Evolutionary conservation across 495 filamentous ascomycete species (phyloP), one percentile per base, ranked within the genome.

Genomic region (Glarea lozoyensis): DNA sequence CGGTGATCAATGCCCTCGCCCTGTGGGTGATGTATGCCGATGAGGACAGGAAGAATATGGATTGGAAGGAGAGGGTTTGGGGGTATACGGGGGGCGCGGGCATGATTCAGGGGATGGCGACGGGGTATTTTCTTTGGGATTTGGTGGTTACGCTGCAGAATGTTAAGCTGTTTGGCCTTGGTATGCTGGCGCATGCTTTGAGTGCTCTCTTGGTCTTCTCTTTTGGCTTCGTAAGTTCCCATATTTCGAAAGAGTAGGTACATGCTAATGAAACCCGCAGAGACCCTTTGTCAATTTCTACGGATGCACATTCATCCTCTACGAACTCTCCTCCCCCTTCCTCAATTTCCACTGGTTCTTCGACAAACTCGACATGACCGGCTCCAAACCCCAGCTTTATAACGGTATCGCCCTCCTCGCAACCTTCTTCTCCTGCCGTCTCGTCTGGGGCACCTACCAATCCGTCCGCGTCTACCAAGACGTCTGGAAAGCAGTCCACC

Each of bases 261-360:
- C 21, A 29, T 44, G 37, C 42, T 41, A 35, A 46, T 20, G 11
- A 10, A 27, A 19, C 9, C 23, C 30, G 52, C 58, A 96, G 89
- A 72, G 87, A 48, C 92, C 92, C 0, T 94, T 94, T 58, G 67
- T 95, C 50, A 95, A 95, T 67, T 96, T 79, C 70, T 97, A 95
- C 64, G 86, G 78, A 41, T 73, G 80, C 13, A 76, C 79, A 40
- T 97, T 99, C 68, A 86, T 99, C 56, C 86, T 99, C 54, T 99
- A 94, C 72, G 92, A 99, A 68, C 84, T 99, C 43, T 95, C 87
- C 41, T 83, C 79, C 52, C 88, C 88, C 11, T 90, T 94, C 68
- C 79, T 93, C 55, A 93, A 94, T 61, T 84, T 97, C 64, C 92
- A 99, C 72, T 99, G 92, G 92, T 97, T 99, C 75, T 89, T 84